Conservation (phyloP, 2,329 filamentous ascomycete species). For the Orbilia javanica region DNA sequence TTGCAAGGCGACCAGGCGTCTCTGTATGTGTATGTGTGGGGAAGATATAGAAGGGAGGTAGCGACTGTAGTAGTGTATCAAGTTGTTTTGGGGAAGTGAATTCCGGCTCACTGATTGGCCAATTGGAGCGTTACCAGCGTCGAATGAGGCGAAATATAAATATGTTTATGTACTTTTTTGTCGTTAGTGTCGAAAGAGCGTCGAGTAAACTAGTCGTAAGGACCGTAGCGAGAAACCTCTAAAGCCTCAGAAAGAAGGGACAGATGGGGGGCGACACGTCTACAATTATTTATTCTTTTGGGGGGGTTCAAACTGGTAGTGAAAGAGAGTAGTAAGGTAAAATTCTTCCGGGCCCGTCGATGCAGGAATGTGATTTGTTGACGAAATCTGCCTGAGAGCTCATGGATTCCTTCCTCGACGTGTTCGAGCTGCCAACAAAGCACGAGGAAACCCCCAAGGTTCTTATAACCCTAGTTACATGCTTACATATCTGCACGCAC, state of each 20-base stretch:
- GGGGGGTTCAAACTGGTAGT: conserved; percentile 9
- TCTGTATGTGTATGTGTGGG: conserved; percentile 7
- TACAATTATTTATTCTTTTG: conserved; percentile 50
- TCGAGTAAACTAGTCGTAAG: conserved; percentile 35
- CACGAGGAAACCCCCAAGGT: conserved; percentile 39
- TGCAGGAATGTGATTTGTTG: conserved; percentile 47
- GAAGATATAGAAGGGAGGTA: conserved; percentile 29
- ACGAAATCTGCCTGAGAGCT: conserved; percentile 41
- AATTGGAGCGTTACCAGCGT: conserved; percentile 35
- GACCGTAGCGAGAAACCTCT: conserved; percentile 53
- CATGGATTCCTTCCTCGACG: conserved; percentile 55
- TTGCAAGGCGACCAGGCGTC: conserved; percentile 47
- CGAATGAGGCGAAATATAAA: conserved; percentile 54
- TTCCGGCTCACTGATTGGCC: conserved; percentile 48
- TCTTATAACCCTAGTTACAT: conserved; percentile 42
- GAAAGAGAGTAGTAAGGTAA: conserved; percentile 32
- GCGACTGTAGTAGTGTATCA: conserved; percentile 42
- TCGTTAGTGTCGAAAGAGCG: conserved; percentile 38
- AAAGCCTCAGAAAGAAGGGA: conserved; percentile 48
- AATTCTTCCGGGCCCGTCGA: conserved; percentile 23
- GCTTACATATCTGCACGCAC: conserved; percentile 40
- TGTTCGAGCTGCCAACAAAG: conserved; percentile 59
- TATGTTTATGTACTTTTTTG: conserved; percentile 29
- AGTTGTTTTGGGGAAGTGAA: conserved; percentile 29
- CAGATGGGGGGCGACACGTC: conserved; percentile 52